A percentile compares a stretch with the other conserved stretches of the same genome.
These are phyloP conservation scores for Zalaria sp. DNA, from an alignment of 2,329 filamentous ascomycete species.

Conservation along the genomic window DNA sequence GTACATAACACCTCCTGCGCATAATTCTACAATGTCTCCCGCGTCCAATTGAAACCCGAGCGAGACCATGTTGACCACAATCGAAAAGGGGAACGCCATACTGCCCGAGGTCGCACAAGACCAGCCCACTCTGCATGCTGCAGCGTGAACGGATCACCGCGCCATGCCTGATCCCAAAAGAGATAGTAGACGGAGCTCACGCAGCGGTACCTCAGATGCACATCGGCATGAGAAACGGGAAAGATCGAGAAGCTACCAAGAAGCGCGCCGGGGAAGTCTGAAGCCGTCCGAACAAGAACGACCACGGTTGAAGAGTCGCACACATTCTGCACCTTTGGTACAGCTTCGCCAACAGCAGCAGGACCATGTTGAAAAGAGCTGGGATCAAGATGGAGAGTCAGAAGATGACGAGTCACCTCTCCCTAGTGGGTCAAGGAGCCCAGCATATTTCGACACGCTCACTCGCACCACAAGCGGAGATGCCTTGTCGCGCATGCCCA, in stretches of 20 bases:
- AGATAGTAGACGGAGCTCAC: background rate
- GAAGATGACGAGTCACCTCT: conserved; percentile 6
- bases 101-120: background rate
- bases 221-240: conserved; percentile 1
- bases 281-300: conserved; percentile 3
- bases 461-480: no score
- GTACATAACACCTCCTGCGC: no score
- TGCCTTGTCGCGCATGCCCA: no score
- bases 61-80: background rate
- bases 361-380: background rate
- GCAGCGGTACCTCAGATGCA: background rate
- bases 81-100: background rate
- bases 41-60: background rate
- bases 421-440: conserved; percentile 1
- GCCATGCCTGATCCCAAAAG: background rate
- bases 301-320: conserved; percentile 11
- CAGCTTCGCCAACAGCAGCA: background rate
- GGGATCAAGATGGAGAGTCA: conserved; percentile 1
- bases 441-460: background rate
- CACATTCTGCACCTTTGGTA: conserved; percentile 14
- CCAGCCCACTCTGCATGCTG: background rate
- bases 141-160: background rate
- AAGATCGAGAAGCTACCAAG: conserved; percentile 1
- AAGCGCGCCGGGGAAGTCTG: conserved; percentile 2
- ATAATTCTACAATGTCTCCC: no score